Evolutionary conservation across 441 rosid species (phyloP).

Genomic region (Corymbia calophylla): DNA sequence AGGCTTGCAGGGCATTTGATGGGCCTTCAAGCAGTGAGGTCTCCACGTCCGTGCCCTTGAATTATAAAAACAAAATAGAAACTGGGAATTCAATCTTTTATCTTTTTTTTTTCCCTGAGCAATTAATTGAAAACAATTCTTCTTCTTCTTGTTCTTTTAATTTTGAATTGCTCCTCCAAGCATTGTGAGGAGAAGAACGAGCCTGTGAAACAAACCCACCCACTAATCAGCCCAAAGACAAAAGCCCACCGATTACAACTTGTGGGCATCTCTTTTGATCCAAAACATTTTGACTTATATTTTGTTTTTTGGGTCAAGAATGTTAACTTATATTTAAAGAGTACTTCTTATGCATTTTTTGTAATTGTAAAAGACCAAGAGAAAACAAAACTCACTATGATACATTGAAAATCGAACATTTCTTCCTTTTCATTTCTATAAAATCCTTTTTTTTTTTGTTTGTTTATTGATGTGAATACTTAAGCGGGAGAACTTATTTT

Average conservation of each 20-base stretch:
- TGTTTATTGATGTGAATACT: not conserved
- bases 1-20: not conserved
- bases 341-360: not conserved
- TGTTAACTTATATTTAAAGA: not conserved
- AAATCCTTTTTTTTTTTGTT: not conserved
- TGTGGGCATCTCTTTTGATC: not conserved
- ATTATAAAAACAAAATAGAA: not conserved
- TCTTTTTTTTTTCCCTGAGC: not conserved
- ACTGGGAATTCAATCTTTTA: not conserved
- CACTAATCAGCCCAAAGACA: not conserved
- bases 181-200: not conserved
- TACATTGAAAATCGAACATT: not conserved
- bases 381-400: not conserved
- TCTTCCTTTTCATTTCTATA: not conserved
- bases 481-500: not conserved
- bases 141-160: no score
- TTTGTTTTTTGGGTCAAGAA: not conserved
- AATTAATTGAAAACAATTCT: not conserved
- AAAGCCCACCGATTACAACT: not conserved
- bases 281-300: not conserved
- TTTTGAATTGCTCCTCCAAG: not conserved
- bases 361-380: not conserved
- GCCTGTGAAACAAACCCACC: not conserved
- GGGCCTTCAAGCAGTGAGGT: not conserved
- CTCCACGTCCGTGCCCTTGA: not conserved